These are phyloP conservation scores for Neurospora sp. DNA, from an alignment of 495 filamentous ascomycete genomes.

Conservation along the genomic window DNA sequence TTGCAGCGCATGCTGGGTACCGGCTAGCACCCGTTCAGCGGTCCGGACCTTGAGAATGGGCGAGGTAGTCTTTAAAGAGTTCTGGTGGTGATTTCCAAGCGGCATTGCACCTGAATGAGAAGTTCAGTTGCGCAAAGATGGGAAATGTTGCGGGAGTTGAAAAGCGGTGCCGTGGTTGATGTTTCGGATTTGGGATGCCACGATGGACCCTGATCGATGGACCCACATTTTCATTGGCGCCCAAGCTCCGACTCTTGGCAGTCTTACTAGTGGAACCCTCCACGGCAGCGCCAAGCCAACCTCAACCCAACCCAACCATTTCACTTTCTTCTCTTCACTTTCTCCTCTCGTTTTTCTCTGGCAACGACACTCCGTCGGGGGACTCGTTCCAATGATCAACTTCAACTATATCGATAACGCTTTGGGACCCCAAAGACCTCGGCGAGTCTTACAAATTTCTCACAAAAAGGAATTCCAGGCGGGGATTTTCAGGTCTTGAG, in stretches of 20 bases:
- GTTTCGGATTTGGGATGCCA: neutral
- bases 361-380: neutral
- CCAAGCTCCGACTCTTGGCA: neutral
- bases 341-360: neutral
- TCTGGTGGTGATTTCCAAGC: neutral
- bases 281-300: neutral
- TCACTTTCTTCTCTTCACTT: neutral
- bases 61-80: neutral
- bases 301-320: neutral
- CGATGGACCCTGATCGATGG: neutral
- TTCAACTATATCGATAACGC: neutral
- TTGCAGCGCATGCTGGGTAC: neutral
- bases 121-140: neutral
- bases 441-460: neutral
- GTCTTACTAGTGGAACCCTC: neutral
- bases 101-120: neutral
- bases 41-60: neutral
- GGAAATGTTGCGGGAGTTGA: neutral
- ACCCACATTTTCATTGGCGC: neutral
- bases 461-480: neutral
- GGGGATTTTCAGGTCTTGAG: neutral
- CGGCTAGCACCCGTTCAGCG: neutral
- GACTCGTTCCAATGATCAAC: neutral
- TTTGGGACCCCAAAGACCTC: neutral
- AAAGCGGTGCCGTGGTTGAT: neutral